Conservation (phyloP, 352 stramenopile species). For the Phytophthora chlamydospora region DNA sequence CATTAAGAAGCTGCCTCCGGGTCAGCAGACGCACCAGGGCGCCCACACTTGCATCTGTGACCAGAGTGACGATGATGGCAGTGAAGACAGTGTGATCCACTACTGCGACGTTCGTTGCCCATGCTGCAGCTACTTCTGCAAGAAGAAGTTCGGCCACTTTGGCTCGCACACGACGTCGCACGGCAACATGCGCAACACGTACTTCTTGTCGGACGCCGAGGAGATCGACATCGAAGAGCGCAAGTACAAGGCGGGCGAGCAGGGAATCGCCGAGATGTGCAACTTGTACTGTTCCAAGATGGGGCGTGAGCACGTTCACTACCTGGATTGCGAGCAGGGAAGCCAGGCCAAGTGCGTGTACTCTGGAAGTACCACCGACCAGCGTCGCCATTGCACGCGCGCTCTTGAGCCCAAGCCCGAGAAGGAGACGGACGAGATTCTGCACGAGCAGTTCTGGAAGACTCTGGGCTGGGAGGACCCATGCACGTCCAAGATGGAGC, state of each 20-base stretch:
- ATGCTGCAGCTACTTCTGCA: slow-evolving; percentile 82
- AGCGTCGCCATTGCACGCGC: slow-evolving; percentile 72
- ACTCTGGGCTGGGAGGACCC: slow-evolving; percentile 80
- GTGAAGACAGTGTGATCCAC: slow-evolving; percentile 42
- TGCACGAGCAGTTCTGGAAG: slow-evolving; percentile 83
- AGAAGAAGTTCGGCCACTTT: slow-evolving; percentile 60
- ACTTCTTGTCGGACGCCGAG: slow-evolving; percentile 60
- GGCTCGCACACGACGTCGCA: slow-evolving; percentile 69
- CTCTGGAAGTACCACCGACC: slow-evolving; percentile 48
- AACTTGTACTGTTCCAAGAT: slow-evolving; percentile 85
- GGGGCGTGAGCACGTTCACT: slow-evolving; percentile 79
- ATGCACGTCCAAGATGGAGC: slow-evolving; percentile 57
- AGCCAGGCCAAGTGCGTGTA: slow-evolving; percentile 53
- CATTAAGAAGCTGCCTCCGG: slow-evolving; percentile 35
- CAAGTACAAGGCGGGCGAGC: slow-evolving; percentile 73
- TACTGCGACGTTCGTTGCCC: slow-evolving; percentile 76
- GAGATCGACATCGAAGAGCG: slow-evolving; percentile 76
- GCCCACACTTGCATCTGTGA: slow-evolving; percentile 53
- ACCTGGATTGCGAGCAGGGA: slow-evolving; percentile 63
- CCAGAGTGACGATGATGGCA: slow-evolving; percentile 13
- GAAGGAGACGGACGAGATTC: slow-evolving; percentile 66
- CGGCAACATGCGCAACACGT: slow-evolving; percentile 85
- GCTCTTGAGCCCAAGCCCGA: slow-evolving; percentile 57
- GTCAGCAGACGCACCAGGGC: slow-evolving; percentile 52
- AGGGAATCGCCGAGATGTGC: slow-evolving; percentile 79